Evolutionary conservation across 2,329 filamentous ascomycete genomes (phyloP).

Genomic region (Fusarium fracticaudum): DNA sequence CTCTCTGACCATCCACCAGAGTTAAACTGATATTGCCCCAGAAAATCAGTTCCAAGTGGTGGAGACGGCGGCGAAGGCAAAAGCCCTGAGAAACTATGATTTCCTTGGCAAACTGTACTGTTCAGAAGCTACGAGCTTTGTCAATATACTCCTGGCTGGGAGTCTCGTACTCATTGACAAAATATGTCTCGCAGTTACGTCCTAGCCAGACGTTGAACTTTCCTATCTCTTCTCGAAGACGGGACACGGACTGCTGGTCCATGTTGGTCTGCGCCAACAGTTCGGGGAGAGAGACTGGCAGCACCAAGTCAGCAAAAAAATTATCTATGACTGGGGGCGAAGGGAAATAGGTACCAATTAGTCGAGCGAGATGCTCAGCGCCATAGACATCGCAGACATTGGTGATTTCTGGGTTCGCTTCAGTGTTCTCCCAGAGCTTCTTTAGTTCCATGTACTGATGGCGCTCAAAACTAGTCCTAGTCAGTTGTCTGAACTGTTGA

Average conservation of each 20-base stretch:
- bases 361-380: constrained; percentile 87
- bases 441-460: constrained; percentile 84
- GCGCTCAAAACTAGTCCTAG: constrained; percentile 78
- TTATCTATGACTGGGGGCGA: not conserved
- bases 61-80: not conserved
- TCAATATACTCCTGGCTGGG: constrained; percentile 77
- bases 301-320: constrained; percentile 8
- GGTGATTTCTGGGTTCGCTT: constrained; percentile 74
- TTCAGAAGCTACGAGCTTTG: constrained; percentile 63
- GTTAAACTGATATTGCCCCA: not conserved
- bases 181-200: constrained; percentile 80
- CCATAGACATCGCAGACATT: constrained; percentile 85
- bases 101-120: not conserved
- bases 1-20: not conserved
- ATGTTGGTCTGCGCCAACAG: constrained; percentile 97
- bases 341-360: constrained; percentile 74
- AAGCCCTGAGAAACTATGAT: not conserved
- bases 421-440: constrained; percentile 71
- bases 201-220: constrained; percentile 89
- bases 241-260: constrained; percentile 89
- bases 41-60: not conserved
- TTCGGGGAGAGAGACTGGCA: constrained; percentile 85
- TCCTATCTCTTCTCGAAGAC: constrained; percentile 86
- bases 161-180: constrained; percentile 79
- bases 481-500: constrained; percentile 31